Conservation (phyloP, 192 early-diverging fungal genomes). For the Gonapodya sp. region DNA sequence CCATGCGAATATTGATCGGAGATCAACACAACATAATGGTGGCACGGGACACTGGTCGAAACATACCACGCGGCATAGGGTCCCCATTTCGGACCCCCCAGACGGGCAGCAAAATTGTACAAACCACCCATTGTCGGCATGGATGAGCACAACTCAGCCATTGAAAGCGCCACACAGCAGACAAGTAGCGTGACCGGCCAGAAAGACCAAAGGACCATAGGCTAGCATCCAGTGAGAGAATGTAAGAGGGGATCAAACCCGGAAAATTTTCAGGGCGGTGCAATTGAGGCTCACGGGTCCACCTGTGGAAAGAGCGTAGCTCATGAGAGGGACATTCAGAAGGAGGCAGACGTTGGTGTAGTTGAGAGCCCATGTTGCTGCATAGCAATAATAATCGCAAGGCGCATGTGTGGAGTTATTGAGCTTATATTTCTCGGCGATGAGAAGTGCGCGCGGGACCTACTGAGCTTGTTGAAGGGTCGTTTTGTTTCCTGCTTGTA, state of each 20-base stretch:
- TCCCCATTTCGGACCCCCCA: conserved; percentile 6
- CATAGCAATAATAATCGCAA: no score
- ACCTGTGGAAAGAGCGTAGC: conserved; percentile 7
- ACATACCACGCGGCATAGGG: conserved; percentile 7
- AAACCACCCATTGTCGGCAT: conserved; percentile 4
- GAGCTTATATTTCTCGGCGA: not conserved
- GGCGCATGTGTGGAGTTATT: no score
- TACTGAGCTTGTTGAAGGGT: conserved; percentile 1
- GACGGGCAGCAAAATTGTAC: not conserved
- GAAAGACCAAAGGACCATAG: conserved; percentile 8
- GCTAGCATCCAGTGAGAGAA: not conserved
- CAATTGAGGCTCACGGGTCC: not conserved
- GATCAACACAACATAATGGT: no score
- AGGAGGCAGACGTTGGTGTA: conserved; percentile 8
- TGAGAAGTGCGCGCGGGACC: not conserved
- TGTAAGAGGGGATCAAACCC: not conserved
- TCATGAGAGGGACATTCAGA: conserved; percentile 7
- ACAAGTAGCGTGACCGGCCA: conserved; percentile 6
- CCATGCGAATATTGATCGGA: not conserved
- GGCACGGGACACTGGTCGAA: no score
- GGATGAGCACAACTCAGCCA: conserved; percentile 6
- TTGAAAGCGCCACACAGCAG: conserved; percentile 1
- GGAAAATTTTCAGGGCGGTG: not conserved
- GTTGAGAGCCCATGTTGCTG: not conserved
- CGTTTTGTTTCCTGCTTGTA: conserved; percentile 8